Percentiles rank a stretch among this genome's conserved stretches.
Conservation (phyloP, 495 filamentous ascomycete genomes). For the Penicillium riverlandense region DNA sequence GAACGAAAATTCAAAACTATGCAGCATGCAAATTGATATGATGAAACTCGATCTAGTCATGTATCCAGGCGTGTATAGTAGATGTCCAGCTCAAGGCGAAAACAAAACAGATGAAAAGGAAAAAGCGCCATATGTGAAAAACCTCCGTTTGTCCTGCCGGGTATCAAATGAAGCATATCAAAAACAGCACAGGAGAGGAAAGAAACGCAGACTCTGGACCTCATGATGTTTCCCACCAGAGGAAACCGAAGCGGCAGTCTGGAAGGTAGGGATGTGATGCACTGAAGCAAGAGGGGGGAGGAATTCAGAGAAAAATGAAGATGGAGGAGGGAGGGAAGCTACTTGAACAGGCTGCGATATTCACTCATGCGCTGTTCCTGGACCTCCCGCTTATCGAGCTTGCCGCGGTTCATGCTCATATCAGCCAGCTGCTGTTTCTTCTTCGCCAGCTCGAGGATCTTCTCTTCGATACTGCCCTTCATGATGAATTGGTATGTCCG, state of each 20-base stretch:
- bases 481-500: constrained; percentile 81
- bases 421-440: constrained; percentile 88
- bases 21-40: neutral
- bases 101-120: neutral
- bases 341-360: constrained; percentile 76
- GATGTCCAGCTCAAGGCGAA: neutral
- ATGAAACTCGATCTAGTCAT: neutral
- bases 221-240: neutral
- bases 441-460: constrained; percentile 78
- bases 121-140: neutral
- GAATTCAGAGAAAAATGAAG: neutral
- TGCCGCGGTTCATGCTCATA: constrained; percentile 68
- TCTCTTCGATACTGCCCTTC: constrained; percentile 85
- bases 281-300: neutral
- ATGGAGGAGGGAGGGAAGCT: constrained; percentile 4
- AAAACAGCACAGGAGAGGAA: neutral
- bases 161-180: neutral
- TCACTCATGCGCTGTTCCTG: constrained; percentile 73
- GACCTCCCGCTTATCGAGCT: constrained; percentile 66
- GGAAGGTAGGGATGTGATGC: neutral
- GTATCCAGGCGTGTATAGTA: neutral
- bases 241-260: neutral
- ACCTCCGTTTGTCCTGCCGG: neutral
- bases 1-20: constrained; percentile 3
- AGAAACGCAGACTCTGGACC: neutral